Percentiles rank a stretch among this genome's conserved stretches.
Conservation (phyloP, 805 yeast species). For the Metschnikowia santaceciliae region DNA sequence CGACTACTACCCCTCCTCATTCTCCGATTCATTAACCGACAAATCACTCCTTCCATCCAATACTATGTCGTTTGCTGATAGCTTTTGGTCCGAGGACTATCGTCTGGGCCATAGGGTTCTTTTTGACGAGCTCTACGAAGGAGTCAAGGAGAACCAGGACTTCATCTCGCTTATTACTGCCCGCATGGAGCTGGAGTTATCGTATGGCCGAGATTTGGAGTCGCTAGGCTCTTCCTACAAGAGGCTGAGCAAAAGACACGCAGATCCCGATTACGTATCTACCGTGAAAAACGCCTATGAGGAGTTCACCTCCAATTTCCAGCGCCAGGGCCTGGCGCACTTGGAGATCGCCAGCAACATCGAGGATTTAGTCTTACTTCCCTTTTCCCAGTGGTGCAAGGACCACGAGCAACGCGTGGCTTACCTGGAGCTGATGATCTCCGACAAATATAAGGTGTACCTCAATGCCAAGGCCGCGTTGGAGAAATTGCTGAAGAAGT, state of each 20-base stretch:
- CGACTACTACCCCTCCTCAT: no score
- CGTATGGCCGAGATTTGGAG: slow-evolving; percentile 56
- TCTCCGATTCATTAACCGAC: no score
- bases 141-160: slow-evolving; percentile 68
- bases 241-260: slow-evolving; percentile 40
- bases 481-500: slow-evolving; percentile 59
- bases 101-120: slow-evolving; percentile 48
- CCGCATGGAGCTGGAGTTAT: slow-evolving; percentile 67
- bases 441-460: slow-evolving; percentile 49
- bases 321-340: slow-evolving; percentile 56
- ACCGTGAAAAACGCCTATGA: slow-evolving; percentile 60
- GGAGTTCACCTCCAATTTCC: slow-evolving; percentile 53
- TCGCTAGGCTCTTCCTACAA: slow-evolving; percentile 37
- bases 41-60: neutral
- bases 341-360: slow-evolving; percentile 60
- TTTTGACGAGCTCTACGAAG: slow-evolving; percentile 53
- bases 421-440: slow-evolving; percentile 52
- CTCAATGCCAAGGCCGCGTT: slow-evolving; percentile 44
- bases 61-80: slow-evolving; percentile 62
- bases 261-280: slow-evolving; percentile 56
- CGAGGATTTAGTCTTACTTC: slow-evolving; percentile 56
- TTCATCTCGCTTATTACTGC: slow-evolving; percentile 60
- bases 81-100: slow-evolving; percentile 74
- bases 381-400: slow-evolving; percentile 70
- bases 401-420: slow-evolving; percentile 68